Percentiles rank a stretch among this genome's conserved stretches.
Evolutionary conservation across 345 rosid genomes (phyloP).

Genomic region (Laguncularia racemosa): DNA sequence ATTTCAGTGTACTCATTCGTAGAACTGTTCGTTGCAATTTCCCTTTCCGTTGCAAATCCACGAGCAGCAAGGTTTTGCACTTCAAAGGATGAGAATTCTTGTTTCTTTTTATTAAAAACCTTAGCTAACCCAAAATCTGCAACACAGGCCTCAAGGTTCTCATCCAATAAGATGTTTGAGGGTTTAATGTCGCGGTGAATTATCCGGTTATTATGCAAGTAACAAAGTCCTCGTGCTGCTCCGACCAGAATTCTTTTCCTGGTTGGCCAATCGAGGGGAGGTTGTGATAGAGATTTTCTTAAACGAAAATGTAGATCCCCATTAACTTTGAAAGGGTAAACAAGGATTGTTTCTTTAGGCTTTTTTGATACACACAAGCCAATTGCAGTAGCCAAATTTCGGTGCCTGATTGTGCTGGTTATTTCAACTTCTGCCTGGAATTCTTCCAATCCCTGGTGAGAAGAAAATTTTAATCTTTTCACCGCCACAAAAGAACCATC

Average conservation of each 20-base stretch:
- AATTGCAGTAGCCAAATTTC: slow-evolving; percentile 2
- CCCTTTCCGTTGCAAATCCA: not conserved
- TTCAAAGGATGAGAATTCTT: too few relatives aligned
- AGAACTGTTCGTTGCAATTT: not conserved
- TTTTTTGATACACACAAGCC: not conserved
- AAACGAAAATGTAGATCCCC: not conserved
- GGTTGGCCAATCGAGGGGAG: slow-evolving; percentile 1
- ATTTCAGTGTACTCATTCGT: not conserved
- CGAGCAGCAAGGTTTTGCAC: too few relatives aligned
- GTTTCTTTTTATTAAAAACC: not conserved
- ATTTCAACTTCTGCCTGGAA: not conserved
- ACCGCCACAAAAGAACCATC: slow-evolving; percentile 7
- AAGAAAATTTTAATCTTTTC: not conserved
- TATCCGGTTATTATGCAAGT: slow-evolving; percentile 4
- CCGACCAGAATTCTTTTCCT: slow-evolving; percentile 1
- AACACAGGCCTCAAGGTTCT: slow-evolving; percentile 6
- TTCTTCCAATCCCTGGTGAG: not conserved
- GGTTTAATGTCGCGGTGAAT: slow-evolving; percentile 1
- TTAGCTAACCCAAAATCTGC: not conserved
- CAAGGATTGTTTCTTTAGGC: not conserved
- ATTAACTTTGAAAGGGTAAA: slow-evolving; percentile 8
- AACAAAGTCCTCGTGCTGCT: slow-evolving; percentile 6
- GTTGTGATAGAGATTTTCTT: not conserved
- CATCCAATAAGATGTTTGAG: not conserved
- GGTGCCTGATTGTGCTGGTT: slow-evolving; percentile 1